These are phyloP conservation scores for Moricandia moricandioides DNA, from an alignment of 345 rosid species.

Conservation along the genomic window DNA sequence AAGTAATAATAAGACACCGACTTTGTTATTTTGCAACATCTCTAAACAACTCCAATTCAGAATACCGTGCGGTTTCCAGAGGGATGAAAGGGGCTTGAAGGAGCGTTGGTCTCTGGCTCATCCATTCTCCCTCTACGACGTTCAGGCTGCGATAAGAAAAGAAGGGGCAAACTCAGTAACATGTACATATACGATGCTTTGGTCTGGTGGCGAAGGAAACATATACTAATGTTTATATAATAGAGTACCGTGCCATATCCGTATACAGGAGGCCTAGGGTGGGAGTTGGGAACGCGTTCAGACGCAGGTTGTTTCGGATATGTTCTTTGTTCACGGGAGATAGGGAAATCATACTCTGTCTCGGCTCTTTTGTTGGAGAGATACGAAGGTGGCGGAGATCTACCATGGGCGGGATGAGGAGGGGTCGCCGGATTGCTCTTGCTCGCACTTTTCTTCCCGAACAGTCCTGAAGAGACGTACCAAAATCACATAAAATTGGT, in stretches of 20 bases:
- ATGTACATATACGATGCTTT: not conserved
- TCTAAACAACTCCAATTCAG: not conserved
- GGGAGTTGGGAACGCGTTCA: conserved; percentile 35
- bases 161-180: not conserved
- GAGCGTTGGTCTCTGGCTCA: conserved; percentile 26
- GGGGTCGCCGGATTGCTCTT: conserved; percentile 26
- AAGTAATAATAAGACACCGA: not conserved
- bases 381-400: conserved; percentile 22
- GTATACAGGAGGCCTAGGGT: conserved; percentile 26
- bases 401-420: not conserved
- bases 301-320: conserved; percentile 29
- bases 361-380: conserved; percentile 20
- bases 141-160: conserved; percentile 25
- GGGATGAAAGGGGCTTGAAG: conserved; percentile 20
- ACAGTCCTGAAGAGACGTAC: conserved; percentile 13
- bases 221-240: not conserved
- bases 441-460: conserved; percentile 21
- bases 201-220: not conserved
- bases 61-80: conserved; percentile 30
- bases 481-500: not conserved
- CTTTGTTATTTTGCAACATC: not conserved
- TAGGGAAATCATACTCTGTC: conserved; percentile 21
- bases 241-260: conserved; percentile 29
- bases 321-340: conserved; percentile 6
- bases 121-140: conserved; percentile 22